Evolutionary conservation across 73 alveolate species (phyloP).

Genomic region (Paraurostyla sp.): DNA sequence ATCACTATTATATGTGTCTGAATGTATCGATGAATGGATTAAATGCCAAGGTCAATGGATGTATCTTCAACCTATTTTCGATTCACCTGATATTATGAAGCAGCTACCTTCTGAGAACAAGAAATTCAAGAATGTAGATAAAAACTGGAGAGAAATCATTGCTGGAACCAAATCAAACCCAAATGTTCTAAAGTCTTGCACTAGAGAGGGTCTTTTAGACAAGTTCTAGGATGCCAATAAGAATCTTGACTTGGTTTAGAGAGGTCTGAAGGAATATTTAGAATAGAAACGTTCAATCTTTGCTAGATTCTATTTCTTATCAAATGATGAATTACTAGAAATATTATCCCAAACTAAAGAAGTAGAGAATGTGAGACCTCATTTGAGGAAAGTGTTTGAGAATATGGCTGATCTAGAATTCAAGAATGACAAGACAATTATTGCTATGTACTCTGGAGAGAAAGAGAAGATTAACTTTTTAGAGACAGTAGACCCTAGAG

Average conservation of each 20-base stretch:
- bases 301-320: constrained; percentile 97
- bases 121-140: constrained; percentile 94
- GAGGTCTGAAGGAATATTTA: constrained; percentile 98
- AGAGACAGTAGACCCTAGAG: constrained; percentile 94
- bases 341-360: constrained; percentile 99
- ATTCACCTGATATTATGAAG: constrained; percentile 96
- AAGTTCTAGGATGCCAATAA: constrained; percentile 92
- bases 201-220: constrained; percentile 91
- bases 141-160: constrained; percentile 93
- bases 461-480: constrained; percentile 95
- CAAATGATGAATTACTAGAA: constrained; percentile 97
- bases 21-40: constrained; percentile 87
- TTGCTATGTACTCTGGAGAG: constrained; percentile 94
- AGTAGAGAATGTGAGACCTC: constrained; percentile 97
- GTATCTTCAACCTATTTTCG: constrained; percentile 97
- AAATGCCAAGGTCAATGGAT: constrained; percentile 96
- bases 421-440: constrained; percentile 87
- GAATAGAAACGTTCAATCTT: constrained; percentile 96
- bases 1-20: constrained; percentile 73
- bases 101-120: constrained; percentile 96
- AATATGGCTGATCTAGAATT: constrained; percentile 93
- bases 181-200: constrained; percentile 91
- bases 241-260: constrained; percentile 92
- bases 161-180: constrained; percentile 92
- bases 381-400: constrained; percentile 95